phyloP scores from a whole-genome alignment of 2,329 filamentous ascomycete genomes.

The Alternaria angustiovoidea region DNA sequence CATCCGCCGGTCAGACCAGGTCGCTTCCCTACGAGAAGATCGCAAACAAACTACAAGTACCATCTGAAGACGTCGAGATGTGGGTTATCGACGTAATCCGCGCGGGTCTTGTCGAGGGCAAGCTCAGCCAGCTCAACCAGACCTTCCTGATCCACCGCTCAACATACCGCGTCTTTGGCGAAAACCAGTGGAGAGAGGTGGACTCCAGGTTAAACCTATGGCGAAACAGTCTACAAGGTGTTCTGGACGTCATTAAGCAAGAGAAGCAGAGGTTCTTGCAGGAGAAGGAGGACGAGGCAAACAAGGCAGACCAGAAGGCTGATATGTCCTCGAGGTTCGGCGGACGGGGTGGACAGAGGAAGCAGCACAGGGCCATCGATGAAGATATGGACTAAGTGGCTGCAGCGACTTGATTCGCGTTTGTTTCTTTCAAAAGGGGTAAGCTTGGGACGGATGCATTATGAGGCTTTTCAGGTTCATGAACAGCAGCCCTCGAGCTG shows the following conservation, averaged over 20 bases:
- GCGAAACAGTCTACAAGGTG: slow-evolving; percentile 80
- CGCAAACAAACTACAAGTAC: slow-evolving; percentile 82
- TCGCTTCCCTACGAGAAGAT: slow-evolving; percentile 90
- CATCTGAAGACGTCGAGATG: slow-evolving; percentile 86
- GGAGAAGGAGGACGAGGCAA: slow-evolving; percentile 78
- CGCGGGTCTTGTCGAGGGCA: slow-evolving; percentile 93
- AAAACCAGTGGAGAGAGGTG: slow-evolving; percentile 98
- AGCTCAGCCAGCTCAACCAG: slow-evolving; percentile 89
- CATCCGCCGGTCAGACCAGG: slow-evolving; percentile 76
- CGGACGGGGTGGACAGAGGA: slow-evolving; percentile 31
- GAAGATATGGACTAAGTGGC: slow-evolving; percentile 46
- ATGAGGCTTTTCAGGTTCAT: slow-evolving; percentile 40
- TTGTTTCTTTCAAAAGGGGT: slow-evolving; percentile 32
- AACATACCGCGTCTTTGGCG: slow-evolving; percentile 95
- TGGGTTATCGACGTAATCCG: slow-evolving; percentile 99
- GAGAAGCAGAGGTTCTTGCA: slow-evolving; percentile 82
- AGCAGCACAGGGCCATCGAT: slow-evolving; percentile 46
- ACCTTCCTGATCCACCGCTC: slow-evolving; percentile 96
- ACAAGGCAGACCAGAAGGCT: slow-evolving; percentile 74
- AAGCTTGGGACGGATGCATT: slow-evolving; percentile 39
- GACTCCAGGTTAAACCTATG: slow-evolving; percentile 90
- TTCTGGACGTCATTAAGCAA: slow-evolving; percentile 78
- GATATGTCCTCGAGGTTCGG: slow-evolving; percentile 42
- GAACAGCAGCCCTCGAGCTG: slow-evolving; percentile 42
- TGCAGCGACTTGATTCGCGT: slow-evolving; percentile 8